Evolutionary conservation across 1,284 basidiomycete species (phyloP).

Genomic region (Xerocomus nothofagi): DNA sequence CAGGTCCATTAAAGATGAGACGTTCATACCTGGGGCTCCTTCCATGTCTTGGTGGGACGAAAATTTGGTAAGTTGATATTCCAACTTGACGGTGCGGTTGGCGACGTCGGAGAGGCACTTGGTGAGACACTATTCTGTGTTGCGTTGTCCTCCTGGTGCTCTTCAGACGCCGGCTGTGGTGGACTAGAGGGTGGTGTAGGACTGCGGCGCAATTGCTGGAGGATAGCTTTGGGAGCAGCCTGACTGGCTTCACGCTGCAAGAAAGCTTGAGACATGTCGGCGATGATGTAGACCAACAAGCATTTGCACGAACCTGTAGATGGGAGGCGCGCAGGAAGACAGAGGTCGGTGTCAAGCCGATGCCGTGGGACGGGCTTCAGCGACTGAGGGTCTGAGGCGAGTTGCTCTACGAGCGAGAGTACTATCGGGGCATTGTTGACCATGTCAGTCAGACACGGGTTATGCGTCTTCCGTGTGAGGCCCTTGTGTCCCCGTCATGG

Average conservation of each 20-base stretch:
- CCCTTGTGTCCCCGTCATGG: slow-evolving; percentile 13
- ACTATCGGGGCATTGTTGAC: slow-evolving; percentile 60
- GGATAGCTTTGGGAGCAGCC: slow-evolving; percentile 52
- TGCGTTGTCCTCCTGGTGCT: slow-evolving; percentile 13
- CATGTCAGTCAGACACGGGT: slow-evolving; percentile 30
- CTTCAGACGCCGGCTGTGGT: slow-evolving; percentile 18
- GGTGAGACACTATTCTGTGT: slow-evolving; percentile 32
- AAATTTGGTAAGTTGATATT: slow-evolving; percentile 20
- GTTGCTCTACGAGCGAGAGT: slow-evolving; percentile 37
- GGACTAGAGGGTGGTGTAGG: slow-evolving; percentile 36
- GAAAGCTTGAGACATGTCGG: slow-evolving; percentile 49
- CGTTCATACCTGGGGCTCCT: slow-evolving; percentile 57
- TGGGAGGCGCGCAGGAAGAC: slow-evolving; percentile 67
- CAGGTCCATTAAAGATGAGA: background rate
- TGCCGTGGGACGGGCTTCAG: slow-evolving; percentile 28
- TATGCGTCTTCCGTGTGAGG: background rate
- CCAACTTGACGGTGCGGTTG: slow-evolving; percentile 30
- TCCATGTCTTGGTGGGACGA: slow-evolving; percentile 42
- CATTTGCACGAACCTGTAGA: slow-evolving; percentile 48
- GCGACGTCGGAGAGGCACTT: slow-evolving; percentile 32
- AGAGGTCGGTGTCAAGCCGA: slow-evolving; percentile 50
- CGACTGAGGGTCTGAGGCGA: slow-evolving; percentile 25
- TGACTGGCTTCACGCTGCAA: slow-evolving; percentile 65
- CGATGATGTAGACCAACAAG: slow-evolving; percentile 11
- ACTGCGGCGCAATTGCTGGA: slow-evolving; percentile 47